These are phyloP conservation scores for Syzygium syzygioides DNA, from an alignment of 441 rosid genomes.

Conservation along the genomic window DNA sequence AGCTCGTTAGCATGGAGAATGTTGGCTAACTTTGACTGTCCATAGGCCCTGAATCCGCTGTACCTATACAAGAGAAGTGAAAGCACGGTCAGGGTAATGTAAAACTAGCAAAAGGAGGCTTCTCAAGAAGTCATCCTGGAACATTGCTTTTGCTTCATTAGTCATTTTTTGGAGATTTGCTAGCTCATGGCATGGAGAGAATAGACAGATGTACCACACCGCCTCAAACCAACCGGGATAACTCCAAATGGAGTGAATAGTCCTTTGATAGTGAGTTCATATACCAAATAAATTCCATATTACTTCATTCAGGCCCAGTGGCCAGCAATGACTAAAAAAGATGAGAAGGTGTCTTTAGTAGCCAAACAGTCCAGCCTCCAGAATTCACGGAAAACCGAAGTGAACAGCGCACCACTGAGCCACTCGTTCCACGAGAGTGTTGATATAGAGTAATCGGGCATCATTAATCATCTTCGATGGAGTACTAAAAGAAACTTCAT, in stretches of 20 bases:
- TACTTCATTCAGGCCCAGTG: not conserved
- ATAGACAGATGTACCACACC: not conserved
- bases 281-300: not conserved
- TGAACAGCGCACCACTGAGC: not conserved
- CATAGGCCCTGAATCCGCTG: conserved; percentile 32
- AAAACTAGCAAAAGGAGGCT: not conserved
- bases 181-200: not conserved
- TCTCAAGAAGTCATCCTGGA: not conserved
- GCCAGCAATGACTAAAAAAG: not conserved
- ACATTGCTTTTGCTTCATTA: not conserved
- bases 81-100: not conserved
- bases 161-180: not conserved
- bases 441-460: not conserved
- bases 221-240: not conserved
- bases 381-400: not conserved
- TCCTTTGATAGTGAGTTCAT: not conserved
- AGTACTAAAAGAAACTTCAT: not conserved
- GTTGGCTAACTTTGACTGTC: conserved; percentile 56
- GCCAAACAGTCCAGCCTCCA: not conserved
- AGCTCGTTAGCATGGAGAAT: conserved; percentile 55
- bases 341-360: not conserved
- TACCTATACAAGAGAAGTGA: conserved; percentile 24
- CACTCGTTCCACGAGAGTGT: not conserved
- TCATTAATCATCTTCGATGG: not conserved
- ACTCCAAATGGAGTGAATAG: not conserved